Conservation (phyloP, 345 rosid species). For the Turnera subulata region DNA sequence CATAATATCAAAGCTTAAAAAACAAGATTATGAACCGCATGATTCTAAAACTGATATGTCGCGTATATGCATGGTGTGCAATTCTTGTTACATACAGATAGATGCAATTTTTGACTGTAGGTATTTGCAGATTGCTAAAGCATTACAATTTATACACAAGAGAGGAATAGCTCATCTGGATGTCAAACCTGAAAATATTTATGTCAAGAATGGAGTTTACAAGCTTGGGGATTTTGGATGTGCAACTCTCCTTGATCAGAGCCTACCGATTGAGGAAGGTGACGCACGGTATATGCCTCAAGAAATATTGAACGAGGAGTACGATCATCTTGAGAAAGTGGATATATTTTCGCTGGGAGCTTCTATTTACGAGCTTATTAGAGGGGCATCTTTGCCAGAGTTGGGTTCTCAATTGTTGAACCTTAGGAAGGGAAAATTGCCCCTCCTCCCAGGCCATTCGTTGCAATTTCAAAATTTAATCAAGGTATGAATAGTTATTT, state of each 20-base stretch:
- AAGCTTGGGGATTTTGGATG: slow-evolving; percentile 98
- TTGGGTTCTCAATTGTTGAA: slow-evolving; percentile 59
- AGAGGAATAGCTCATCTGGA: slow-evolving; percentile 93
- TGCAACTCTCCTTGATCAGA: slow-evolving; percentile 78
- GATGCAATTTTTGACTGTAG: neutral
- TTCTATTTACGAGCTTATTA: slow-evolving; percentile 68
- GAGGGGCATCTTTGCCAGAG: slow-evolving; percentile 76
- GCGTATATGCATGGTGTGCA: too few species aligned
- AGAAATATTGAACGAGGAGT: slow-evolving; percentile 85
- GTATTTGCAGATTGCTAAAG: slow-evolving; percentile 70
- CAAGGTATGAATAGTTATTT: slow-evolving; percentile 44
- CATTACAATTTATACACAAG: slow-evolving; percentile 68
- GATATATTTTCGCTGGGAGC: slow-evolving; percentile 91
- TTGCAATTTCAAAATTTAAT: slow-evolving; percentile 82
- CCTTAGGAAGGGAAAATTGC: slow-evolving; percentile 79
- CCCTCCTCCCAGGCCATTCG: slow-evolving; percentile 86
- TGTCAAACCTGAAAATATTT: slow-evolving; percentile 95
- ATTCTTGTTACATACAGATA: too few species aligned
- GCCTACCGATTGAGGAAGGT: slow-evolving; percentile 90
- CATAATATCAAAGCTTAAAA: neutral
- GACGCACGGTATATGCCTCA: slow-evolving; percentile 99
- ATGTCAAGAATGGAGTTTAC: slow-evolving; percentile 66
- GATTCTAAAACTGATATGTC: too few species aligned
- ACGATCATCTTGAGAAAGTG: slow-evolving; percentile 83
- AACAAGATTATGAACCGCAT: too few species aligned